Evolutionary conservation across 78 protist genomes (phyloP), one percentile per base, ranked within the genome.

Genomic region (Dictyostelium discoideum): DNA sequence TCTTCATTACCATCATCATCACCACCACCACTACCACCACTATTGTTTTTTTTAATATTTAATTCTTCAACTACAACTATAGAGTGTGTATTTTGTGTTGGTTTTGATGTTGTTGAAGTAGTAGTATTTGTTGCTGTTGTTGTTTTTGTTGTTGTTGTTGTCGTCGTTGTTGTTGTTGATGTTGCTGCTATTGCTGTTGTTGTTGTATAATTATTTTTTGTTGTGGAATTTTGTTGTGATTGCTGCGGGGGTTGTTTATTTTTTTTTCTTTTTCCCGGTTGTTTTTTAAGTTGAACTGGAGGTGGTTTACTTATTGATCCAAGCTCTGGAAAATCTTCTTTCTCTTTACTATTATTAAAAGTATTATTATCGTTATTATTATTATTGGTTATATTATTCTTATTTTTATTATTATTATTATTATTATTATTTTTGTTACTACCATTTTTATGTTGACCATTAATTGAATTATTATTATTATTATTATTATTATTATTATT

Each of bases 241-340:
- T 74, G 81, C 37, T 74, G 44, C 83, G 20, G 44, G 8, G 54
- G 39, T 77, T 29, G 83, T 77, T 69, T 69, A 69, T 69, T 69
- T 69, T 69, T 65, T 29, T 69, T 69, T 69, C 77, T 69, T 69
- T 69, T 69, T 26, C 83, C 83, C 16, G 83, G 24, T 40, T 8
- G 54, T 40, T 40, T 29, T 20, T 77, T 77, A 20, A 20, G 20
- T 39, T 29, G 83, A 77, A 44, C 14, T 14, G 82, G 82, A 18
- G 83, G 39, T 77, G 83, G 83, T 40, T 29, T 77, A 3, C 16
- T 77, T 77, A 40, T 77, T 14, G 11, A 32, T 9, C 50, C 83
- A 26, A 69, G 39, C 9, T 69, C 77, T 69, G 77, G 77, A 29
- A 69, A 69, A 2, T 69, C 77, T 11, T 69, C 77, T 67, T 24